phyloP scores from a whole-genome alignment of 169 alveolate genomes.

The Pseudocohnilembus persalinus region DNA sequence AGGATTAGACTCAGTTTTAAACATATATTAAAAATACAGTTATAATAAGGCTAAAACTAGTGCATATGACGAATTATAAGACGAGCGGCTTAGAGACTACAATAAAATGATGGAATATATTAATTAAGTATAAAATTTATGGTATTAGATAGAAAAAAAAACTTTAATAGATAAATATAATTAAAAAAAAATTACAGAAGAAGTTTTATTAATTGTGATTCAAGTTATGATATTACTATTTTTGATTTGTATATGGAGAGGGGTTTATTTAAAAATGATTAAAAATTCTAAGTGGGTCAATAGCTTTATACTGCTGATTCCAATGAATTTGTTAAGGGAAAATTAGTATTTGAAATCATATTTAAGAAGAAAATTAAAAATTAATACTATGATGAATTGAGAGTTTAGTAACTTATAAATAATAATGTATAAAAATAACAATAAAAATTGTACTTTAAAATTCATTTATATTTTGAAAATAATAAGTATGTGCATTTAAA shows the following conservation, averaged over 20 bases:
- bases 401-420: no score
- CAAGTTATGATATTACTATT: slow-evolving; percentile 12
- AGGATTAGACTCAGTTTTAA: neutral
- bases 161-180: neutral
- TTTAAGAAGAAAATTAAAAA: slow-evolving; percentile 29
- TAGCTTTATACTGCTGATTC: slow-evolving; percentile 40
- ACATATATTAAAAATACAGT: neutral
- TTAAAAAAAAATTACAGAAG: neutral
- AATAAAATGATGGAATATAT: neutral
- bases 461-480: no score
- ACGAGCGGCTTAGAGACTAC: neutral
- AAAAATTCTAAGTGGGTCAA: slow-evolving; percentile 45
- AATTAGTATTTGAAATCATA: slow-evolving; percentile 30
- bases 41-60: neutral
- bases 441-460: no score
- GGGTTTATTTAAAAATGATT: slow-evolving; percentile 15
- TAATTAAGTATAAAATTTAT: neutral
- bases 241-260: slow-evolving; percentile 25
- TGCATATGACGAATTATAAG: neutral
- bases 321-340: slow-evolving; percentile 31
- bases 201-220: slow-evolving; percentile 16
- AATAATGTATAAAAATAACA: no score
- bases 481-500: no score
- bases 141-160: neutral
- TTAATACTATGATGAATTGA: no score